Evolutionary conservation across 768 basidiomycete species (phyloP).

Genomic region (Mycena amicta): DNA sequence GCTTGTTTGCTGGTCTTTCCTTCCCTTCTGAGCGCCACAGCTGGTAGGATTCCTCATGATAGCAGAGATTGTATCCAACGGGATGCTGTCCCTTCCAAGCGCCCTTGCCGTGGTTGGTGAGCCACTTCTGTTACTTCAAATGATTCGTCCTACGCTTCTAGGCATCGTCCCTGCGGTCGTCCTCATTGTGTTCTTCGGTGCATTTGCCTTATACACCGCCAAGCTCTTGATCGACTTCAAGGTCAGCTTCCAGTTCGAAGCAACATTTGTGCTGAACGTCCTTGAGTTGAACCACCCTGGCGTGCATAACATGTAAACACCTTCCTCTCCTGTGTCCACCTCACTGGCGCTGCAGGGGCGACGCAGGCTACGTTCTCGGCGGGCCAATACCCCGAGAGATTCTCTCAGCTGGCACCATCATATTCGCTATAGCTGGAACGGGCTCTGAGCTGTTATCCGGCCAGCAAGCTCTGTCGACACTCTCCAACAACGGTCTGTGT

Average conservation of each 20-base stretch:
- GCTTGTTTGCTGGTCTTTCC: not conserved
- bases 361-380: conserved; percentile 52
- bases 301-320: conserved; percentile 52
- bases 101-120: conserved; percentile 54
- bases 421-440: conserved; percentile 53
- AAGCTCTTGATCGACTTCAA: conserved; percentile 61
- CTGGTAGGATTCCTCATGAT: conserved; percentile 56
- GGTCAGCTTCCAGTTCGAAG: conserved; percentile 47
- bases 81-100: conserved; percentile 55
- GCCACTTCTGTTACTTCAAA: not conserved
- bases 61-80: conserved; percentile 59
- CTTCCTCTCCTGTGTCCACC: not conserved
- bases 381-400: conserved; percentile 51
- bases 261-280: conserved; percentile 39
- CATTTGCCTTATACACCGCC: conserved; percentile 53
- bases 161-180: conserved; percentile 56
- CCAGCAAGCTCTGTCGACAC: conserved; percentile 50
- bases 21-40: conserved; percentile 24
- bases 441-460: conserved; percentile 53
- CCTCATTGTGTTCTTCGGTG: conserved; percentile 53
- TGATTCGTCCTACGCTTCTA: conserved; percentile 23
- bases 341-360: conserved; percentile 36
- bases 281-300: conserved; percentile 47
- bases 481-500: conserved; percentile 53
- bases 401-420: conserved; percentile 46